Conservation (phyloP, 2,329 filamentous ascomycete genomes). For the Lasiodiplodia theobromae region DNA sequence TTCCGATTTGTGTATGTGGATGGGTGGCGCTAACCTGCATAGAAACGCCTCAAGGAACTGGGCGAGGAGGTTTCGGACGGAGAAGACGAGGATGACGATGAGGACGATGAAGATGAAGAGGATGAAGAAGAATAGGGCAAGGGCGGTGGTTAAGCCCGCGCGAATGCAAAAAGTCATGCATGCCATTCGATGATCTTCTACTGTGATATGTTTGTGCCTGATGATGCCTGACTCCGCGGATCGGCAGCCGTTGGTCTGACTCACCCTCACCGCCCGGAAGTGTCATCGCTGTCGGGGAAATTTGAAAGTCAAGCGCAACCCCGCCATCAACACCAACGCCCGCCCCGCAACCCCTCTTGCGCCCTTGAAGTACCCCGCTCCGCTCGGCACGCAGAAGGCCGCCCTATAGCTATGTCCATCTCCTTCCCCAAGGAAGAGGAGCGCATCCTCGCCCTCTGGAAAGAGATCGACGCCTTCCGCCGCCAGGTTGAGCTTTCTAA, state of each 20-base stretch:
- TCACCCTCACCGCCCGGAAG: slow-evolving; percentile 28
- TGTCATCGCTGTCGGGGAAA: slow-evolving; percentile 16
- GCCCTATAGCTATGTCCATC: slow-evolving; percentile 27
- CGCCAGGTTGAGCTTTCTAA: slow-evolving; percentile 86
- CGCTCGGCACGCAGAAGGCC: slow-evolving; percentile 28
- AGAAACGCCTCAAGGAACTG: slow-evolving; percentile 57
- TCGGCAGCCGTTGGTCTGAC: slow-evolving; percentile 18
- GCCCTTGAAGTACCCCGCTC: slow-evolving; percentile 7
- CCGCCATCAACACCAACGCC: slow-evolving; percentile 26
- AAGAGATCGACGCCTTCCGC: slow-evolving; percentile 89
- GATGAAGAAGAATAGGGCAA: slow-evolving; percentile 40
- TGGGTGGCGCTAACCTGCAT: slow-evolving; percentile 33
- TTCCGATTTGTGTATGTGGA: not conserved
- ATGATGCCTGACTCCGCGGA: not conserved
- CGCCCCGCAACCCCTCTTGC: slow-evolving; percentile 23
- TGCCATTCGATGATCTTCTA: not conserved
- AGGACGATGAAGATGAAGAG: slow-evolving; percentile 53
- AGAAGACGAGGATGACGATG: slow-evolving; percentile 49
- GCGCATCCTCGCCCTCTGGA: slow-evolving; percentile 83
- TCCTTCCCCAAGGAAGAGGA: slow-evolving; percentile 88
- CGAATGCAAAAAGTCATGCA: slow-evolving; percentile 12
- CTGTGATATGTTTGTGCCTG: not conserved
- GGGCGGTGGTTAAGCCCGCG: not conserved
- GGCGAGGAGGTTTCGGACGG: slow-evolving; percentile 52
- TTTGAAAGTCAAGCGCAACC: slow-evolving; percentile 24